phyloP scores from a whole-genome alignment of 2,329 filamentous ascomycete genomes.

The Talaromyces sp. region DNA sequence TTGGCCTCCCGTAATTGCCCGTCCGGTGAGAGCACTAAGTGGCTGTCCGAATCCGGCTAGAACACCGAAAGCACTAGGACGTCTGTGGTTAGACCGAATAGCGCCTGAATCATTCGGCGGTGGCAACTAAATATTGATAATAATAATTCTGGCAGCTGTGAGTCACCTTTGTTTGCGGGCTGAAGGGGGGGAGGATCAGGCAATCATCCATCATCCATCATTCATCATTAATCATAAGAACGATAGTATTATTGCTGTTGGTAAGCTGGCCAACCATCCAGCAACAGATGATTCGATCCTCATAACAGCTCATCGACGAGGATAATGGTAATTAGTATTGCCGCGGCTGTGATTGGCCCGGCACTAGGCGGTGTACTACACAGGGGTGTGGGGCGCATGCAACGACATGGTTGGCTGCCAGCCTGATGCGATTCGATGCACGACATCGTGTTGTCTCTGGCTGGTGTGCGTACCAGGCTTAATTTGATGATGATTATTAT shows the following conservation, averaged over 20 bases:
- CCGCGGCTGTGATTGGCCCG: neutral
- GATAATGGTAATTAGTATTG: neutral
- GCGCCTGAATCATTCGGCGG: neutral
- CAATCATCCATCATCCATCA: neutral
- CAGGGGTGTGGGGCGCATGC: neutral
- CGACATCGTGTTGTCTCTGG: neutral
- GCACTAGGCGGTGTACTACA: neutral
- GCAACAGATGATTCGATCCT: neutral
- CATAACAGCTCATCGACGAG: neutral
- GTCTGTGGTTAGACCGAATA: neutral
- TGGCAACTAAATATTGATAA: neutral
- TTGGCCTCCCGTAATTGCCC: neutral
- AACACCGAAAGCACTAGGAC: neutral
- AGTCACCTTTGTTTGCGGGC: neutral
- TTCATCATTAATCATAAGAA: neutral
- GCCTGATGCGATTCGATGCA: neutral
- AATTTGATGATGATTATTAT: too few species aligned
- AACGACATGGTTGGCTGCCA: neutral
- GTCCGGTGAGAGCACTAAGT: neutral
- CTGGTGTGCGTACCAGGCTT: too few species aligned
- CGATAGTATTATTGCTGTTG: neutral
- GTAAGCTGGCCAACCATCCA: neutral
- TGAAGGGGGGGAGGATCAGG: neutral
- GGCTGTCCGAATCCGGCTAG: neutral
- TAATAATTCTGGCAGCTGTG: neutral